These are phyloP conservation scores for Volvox carteri DNA, from an alignment of 163 green algal species.

Conservation along the genomic window DNA sequence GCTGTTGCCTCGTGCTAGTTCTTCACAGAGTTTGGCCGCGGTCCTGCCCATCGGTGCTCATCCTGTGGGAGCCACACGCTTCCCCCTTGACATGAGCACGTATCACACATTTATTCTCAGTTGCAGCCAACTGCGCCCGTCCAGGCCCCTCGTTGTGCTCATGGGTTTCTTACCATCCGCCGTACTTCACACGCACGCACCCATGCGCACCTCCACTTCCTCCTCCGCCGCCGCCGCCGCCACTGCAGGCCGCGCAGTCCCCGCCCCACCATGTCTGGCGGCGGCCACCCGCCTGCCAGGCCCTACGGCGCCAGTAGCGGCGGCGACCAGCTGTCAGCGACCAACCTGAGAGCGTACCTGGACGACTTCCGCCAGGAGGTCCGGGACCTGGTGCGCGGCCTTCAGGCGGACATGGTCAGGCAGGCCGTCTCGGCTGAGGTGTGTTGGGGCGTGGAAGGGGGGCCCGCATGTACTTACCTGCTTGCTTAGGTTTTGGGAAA, in stretches of 20 bases:
- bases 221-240: too few species aligned
- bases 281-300: not conserved
- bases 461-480: not conserved
- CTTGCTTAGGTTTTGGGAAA: not conserved
- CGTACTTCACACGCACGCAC: too few species aligned
- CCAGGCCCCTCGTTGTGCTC: too few species aligned
- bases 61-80: too few species aligned
- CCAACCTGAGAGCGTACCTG: not conserved
- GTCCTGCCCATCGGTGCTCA: too few species aligned
- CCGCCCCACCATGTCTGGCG: not conserved
- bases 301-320: not conserved
- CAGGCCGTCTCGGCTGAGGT: conserved; percentile 14
- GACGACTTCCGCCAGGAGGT: conserved; percentile 44
- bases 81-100: too few species aligned
- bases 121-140: too few species aligned
- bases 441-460: not conserved
- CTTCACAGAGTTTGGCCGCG: too few species aligned
- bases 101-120: too few species aligned
- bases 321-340: not conserved
- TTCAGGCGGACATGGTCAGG: conserved; percentile 45
- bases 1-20: too few species aligned
- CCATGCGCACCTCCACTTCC: too few species aligned
- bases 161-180: too few species aligned
- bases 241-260: conserved; percentile 20
- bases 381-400: conserved; percentile 16